Evolutionary conservation across 305 asterid species (phyloP).

Genomic region (Rubia balearica): DNA sequence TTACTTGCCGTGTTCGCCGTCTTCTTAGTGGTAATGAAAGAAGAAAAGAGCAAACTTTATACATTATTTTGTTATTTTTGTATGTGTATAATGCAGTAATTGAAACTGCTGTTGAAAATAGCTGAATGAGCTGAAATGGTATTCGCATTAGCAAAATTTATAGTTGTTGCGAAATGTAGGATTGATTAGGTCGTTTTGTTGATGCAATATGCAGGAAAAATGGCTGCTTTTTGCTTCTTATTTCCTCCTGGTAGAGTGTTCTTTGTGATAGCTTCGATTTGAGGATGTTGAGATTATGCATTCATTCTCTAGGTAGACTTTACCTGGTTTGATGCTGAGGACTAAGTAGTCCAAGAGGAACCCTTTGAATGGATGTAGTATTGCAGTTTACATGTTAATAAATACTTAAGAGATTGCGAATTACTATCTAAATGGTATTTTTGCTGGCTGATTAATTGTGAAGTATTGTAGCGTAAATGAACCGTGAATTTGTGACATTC

Average conservation of each 20-base stretch:
- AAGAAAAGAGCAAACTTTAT: not conserved
- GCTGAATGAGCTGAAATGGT: not conserved
- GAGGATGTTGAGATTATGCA: not conserved
- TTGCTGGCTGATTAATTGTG: not conserved
- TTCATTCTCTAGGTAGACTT: not conserved
- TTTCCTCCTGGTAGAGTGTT: not conserved
- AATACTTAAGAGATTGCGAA: not conserved
- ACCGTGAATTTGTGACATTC: slow-evolving; percentile 11
- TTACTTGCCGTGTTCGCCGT: slow-evolving; percentile 36
- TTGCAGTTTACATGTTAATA: not conserved
- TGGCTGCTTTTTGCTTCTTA: not conserved
- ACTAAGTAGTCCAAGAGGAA: not conserved
- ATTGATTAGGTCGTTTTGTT: not conserved
- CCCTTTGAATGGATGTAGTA: not conserved
- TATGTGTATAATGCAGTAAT: not conserved
- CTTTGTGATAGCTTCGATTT: not conserved
- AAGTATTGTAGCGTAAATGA: not conserved
- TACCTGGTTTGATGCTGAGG: not conserved
- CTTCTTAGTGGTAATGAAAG: not conserved
- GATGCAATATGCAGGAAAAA: not conserved
- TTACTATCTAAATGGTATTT: not conserved
- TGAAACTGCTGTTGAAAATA: not conserved
- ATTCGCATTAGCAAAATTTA: not conserved
- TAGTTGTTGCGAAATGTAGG: not conserved
- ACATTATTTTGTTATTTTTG: not conserved